Conservation (phyloP, 2,329 filamentous ascomycete species). For the Thermomyces lanuginosus region DNA sequence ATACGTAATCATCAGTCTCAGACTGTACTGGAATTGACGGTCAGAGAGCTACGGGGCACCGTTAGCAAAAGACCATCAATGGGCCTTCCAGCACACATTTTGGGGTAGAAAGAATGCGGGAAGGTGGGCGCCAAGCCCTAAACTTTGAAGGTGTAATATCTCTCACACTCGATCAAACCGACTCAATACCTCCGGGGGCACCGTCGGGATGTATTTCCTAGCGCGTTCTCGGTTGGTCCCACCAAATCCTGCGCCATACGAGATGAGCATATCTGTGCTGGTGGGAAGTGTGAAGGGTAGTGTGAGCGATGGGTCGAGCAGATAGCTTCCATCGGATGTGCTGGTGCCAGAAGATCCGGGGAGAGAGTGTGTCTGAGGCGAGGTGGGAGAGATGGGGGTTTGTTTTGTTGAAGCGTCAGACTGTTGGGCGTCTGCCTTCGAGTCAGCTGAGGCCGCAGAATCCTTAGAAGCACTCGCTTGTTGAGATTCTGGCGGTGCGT, state of each 20-base stretch:
- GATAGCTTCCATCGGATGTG: conserved; percentile 30
- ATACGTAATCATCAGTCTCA: too few relatives aligned
- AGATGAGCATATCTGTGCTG: conserved; percentile 92
- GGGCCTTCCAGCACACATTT: too few relatives aligned
- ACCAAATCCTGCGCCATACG: conserved; percentile 86
- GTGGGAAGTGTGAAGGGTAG: conserved; percentile 90
- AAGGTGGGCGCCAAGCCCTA: too few relatives aligned
- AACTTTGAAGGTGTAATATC: too few relatives aligned
- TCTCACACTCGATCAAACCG: conserved; percentile 52
- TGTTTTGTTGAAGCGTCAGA: too few relatives aligned
- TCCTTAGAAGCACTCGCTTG: conserved; percentile 1
- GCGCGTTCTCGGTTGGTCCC: conserved; percentile 82
- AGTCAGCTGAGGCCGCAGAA: too few relatives aligned
- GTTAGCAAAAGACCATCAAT: too few relatives aligned
- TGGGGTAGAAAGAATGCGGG: too few relatives aligned
- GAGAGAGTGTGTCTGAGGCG: conserved; percentile 1
- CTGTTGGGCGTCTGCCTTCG: too few relatives aligned
- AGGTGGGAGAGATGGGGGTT: conserved; percentile 3
- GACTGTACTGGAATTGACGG: too few relatives aligned
- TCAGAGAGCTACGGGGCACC: too few relatives aligned
- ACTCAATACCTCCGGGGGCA: conserved; percentile 81
- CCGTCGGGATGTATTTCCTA: conserved; percentile 86
- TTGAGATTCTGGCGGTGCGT: neutral
- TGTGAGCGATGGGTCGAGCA: conserved; percentile 80
- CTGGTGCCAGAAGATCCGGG: conserved; percentile 2